Evolutionary conservation across 2,329 filamentous ascomycete species (phyloP).

Genomic region (Xylaria multiplex): DNA sequence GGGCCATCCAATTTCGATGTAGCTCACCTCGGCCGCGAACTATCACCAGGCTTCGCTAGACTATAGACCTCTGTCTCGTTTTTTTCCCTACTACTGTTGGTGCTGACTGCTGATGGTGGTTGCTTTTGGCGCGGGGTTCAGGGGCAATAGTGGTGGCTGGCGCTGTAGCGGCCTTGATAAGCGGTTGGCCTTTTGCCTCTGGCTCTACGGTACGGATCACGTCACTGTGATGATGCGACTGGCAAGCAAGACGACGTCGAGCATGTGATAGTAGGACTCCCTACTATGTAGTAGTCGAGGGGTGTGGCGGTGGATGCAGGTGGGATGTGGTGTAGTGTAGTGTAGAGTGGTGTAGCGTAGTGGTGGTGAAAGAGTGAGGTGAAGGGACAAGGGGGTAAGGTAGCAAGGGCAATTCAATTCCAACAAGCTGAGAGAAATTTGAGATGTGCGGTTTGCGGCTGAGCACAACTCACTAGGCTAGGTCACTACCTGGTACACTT

Average conservation of each 20-base stretch:
- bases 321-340: constrained; percentile 14
- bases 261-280: constrained; percentile 8
- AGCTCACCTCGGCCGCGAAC: constrained; percentile 16
- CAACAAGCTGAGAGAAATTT: constrained; percentile 18
- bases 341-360: neutral
- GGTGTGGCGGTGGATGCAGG: constrained; percentile 21
- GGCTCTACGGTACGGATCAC: neutral
- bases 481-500: too few relatives aligned
- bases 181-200: neutral
- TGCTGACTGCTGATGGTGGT: constrained; percentile 6
- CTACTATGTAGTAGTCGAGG: constrained; percentile 4
- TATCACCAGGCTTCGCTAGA: constrained; percentile 4
- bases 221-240: neutral
- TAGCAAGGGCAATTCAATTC: constrained; percentile 1
- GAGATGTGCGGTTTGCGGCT: constrained; percentile 21
- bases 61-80: constrained; percentile 3
- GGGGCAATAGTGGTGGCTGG: neutral
- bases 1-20: constrained; percentile 25
- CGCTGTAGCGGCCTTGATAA: constrained; percentile 7
- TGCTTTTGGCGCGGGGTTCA: constrained; percentile 20
- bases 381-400: constrained; percentile 23
- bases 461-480: constrained; percentile 1
- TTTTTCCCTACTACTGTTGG: too few relatives aligned
- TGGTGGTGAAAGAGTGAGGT: constrained; percentile 30
- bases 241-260: neutral